Percentiles rank a stretch among this genome's conserved stretches.
These are phyloP conservation scores for Poa annua DNA, from an alignment of 176 grass and related monocot genomes.

Conservation along the genomic window DNA sequence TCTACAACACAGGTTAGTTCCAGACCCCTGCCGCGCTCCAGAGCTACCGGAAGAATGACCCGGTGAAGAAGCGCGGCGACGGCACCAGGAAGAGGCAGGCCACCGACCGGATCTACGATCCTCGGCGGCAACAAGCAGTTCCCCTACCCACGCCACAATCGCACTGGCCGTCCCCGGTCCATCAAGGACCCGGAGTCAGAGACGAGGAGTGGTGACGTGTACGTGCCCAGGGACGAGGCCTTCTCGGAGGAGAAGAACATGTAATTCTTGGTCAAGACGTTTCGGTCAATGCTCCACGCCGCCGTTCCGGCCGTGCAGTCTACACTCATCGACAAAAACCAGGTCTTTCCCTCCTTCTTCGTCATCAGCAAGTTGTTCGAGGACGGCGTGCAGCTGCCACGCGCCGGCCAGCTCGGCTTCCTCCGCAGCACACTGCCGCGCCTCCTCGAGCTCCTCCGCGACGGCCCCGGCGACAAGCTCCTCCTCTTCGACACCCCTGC, in stretches of 20 bases:
- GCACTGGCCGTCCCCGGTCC: conserved; percentile 62
- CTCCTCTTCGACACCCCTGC: conserved; percentile 58
- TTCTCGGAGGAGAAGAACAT: conserved; percentile 75
- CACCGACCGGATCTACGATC: conserved; percentile 74
- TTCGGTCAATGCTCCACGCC: conserved; percentile 58
- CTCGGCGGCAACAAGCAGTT: conserved; percentile 65
- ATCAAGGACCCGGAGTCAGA: conserved; percentile 56
- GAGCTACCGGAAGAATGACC: conserved; percentile 54
- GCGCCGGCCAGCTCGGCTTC: conserved; percentile 35
- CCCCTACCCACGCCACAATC: conserved; percentile 79
- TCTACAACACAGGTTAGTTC: too few relatives aligned
- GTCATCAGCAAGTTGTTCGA: conserved; percentile 72
- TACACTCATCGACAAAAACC: too few relatives aligned
- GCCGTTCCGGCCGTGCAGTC: conserved; percentile 51
- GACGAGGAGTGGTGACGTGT: conserved; percentile 44
- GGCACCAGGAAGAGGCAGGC: conserved; percentile 53
- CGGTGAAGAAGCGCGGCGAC: conserved; percentile 56
- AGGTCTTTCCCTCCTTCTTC: conserved; percentile 57
- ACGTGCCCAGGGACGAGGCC: conserved; percentile 80
- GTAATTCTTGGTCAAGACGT: conserved; percentile 55
- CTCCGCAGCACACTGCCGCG: conserved; percentile 49
- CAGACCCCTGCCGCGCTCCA: conserved; percentile 66
- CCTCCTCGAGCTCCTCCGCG: conserved; percentile 44
- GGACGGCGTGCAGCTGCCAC: conserved; percentile 57
- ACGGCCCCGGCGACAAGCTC: conserved; percentile 33